These are phyloP conservation scores for Cladosporium cucumerinum DNA, from an alignment of 2,329 filamentous ascomycete genomes.

Conservation along the genomic window DNA sequence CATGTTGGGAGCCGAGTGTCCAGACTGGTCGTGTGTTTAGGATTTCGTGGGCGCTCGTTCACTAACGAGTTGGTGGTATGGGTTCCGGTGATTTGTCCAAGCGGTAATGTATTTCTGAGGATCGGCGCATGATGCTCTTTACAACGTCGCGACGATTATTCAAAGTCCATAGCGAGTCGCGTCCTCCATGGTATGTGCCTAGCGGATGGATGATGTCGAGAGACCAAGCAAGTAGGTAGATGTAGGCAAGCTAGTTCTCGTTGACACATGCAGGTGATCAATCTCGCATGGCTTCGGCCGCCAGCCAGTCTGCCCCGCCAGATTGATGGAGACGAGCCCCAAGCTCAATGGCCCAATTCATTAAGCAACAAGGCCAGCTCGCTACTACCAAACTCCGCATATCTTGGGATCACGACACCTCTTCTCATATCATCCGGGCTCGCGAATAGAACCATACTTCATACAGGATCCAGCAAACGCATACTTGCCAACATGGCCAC, in stretches of 20 bases:
- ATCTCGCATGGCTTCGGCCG: constrained; percentile 8
- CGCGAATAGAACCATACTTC: not conserved
- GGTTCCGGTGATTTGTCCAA: constrained; percentile 3
- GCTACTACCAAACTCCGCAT: not conserved
- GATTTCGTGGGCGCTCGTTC: not conserved
- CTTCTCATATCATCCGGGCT: not conserved
- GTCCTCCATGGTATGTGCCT: not conserved
- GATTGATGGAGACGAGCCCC: constrained; percentile 12
- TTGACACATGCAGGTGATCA: constrained; percentile 11
- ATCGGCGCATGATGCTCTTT: constrained; percentile 2
- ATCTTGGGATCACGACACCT: not conserved
- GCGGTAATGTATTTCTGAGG: not conserved
- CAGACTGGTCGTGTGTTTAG: not conserved
- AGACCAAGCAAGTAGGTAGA: not conserved
- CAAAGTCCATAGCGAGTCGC: not conserved
- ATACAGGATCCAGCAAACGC: not conserved
- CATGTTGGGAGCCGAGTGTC: constrained; percentile 51
- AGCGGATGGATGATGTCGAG: not conserved
- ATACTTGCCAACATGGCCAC: constrained; percentile 23
- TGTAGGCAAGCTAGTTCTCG: constrained; percentile 1
- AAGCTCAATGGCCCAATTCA: constrained; percentile 9
- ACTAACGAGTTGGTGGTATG: not conserved
- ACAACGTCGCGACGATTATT: not conserved
- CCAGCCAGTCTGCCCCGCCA: not conserved
- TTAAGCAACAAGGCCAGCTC: not conserved